A percentile compares a stretch with the other conserved stretches of the same genome.
These are phyloP conservation scores for Pseudonitzschia multiseries DNA, from an alignment of 108 stramenopile species.

Conservation along the genomic window DNA sequence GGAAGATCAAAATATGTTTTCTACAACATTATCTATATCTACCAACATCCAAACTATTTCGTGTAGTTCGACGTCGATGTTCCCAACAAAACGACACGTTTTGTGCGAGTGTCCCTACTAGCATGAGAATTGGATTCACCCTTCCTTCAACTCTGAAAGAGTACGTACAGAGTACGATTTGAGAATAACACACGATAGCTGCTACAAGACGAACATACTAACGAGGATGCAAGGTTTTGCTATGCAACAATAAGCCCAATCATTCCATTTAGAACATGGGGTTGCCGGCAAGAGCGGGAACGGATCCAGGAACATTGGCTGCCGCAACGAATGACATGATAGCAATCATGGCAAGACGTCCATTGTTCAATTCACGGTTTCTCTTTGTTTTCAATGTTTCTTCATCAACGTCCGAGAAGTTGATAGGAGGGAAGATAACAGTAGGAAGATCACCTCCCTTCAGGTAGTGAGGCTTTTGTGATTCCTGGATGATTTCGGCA, in stretches of 20 bases:
- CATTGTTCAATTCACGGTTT: constrained; percentile 76
- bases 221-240: not conserved
- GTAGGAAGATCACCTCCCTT: constrained; percentile 70
- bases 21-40: constrained; percentile 3
- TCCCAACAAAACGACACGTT: not conserved
- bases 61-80: not conserved
- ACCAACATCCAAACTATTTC: not conserved
- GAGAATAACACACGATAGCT: not conserved
- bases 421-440: constrained; percentile 77
- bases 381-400: constrained; percentile 51
- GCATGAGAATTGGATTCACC: not conserved
- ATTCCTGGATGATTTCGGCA: constrained; percentile 67
- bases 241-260: not conserved
- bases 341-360: constrained; percentile 79
- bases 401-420: constrained; percentile 64
- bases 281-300: constrained; percentile 65
- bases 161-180: not conserved
- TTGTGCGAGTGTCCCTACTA: not conserved
- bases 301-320: constrained; percentile 74
- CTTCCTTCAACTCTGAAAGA: not conserved
- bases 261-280: constrained; percentile 54
- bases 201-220: not conserved
- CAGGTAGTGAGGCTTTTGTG: constrained; percentile 63
- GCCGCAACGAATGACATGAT: constrained; percentile 75
- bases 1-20: not conserved